Percentiles rank a stretch among this genome's conserved stretches.
phyloP scores from a whole-genome alignment of 1,284 basidiomycete species.

The Ganoderma lingzhi region DNA sequence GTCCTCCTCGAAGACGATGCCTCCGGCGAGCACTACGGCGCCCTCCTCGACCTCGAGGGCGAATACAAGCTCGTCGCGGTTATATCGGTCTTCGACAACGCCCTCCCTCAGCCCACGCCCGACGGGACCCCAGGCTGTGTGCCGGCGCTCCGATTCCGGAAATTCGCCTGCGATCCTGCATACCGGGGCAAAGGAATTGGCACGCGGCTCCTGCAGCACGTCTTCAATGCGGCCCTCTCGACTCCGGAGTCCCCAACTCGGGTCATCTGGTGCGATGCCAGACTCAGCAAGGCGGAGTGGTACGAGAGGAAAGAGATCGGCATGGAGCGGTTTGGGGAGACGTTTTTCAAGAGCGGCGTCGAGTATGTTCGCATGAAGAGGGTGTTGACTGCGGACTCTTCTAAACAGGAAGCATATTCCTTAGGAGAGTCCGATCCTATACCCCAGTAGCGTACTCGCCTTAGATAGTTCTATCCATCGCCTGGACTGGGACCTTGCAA shows the following conservation, averaged over 20 bases:
- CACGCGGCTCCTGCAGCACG: slow-evolving; percentile 52
- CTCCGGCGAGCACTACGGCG: slow-evolving; percentile 59
- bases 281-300: slow-evolving; percentile 55
- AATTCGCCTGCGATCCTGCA: slow-evolving; percentile 62
- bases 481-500: background rate
- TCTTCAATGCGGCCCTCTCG: slow-evolving; percentile 46
- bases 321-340: slow-evolving; percentile 54
- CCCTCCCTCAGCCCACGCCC: slow-evolving; percentile 42
- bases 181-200: slow-evolving; percentile 61
- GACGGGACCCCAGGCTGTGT: slow-evolving; percentile 10
- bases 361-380: slow-evolving; percentile 60
- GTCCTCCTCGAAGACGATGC: slow-evolving; percentile 62
- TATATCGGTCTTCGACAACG: slow-evolving; percentile 62
- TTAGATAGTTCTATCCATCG: background rate
- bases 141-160: slow-evolving; percentile 59
- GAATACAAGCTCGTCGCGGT: slow-evolving; percentile 51
- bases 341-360: slow-evolving; percentile 59
- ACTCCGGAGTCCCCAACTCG: slow-evolving; percentile 44
- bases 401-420: background rate
- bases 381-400: background rate
- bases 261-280: slow-evolving; percentile 66
- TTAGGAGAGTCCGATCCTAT: background rate
- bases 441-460: background rate
- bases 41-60: slow-evolving; percentile 49
- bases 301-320: slow-evolving; percentile 65